Evolutionary conservation across 2,329 filamentous ascomycete species (phyloP).

Genomic region (Aspergillus novoparasiticus): DNA sequence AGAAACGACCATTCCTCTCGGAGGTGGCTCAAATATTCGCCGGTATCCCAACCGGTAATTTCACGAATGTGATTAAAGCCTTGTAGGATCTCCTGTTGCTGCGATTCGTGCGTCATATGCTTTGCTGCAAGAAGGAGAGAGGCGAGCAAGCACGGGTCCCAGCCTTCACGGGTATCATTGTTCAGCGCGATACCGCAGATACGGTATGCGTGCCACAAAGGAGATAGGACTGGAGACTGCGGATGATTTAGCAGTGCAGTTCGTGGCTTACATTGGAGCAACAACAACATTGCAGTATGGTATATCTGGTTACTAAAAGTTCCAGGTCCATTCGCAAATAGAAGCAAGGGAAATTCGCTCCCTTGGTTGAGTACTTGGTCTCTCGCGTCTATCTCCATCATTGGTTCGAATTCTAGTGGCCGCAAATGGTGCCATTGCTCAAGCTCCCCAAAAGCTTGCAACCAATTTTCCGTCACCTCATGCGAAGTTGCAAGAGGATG

Average conservation of each 20-base stretch:
- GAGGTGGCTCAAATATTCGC: slow-evolving; percentile 21
- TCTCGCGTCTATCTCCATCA: slow-evolving; percentile 40
- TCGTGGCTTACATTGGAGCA: slow-evolving; percentile 51
- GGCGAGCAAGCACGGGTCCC: slow-evolving; percentile 54
- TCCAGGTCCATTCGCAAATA: slow-evolving; percentile 51
- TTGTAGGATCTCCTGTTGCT: slow-evolving; percentile 48
- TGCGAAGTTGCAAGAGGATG: slow-evolving; percentile 12
- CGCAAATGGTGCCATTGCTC: slow-evolving; percentile 32
- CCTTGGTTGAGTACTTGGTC: slow-evolving; percentile 16
- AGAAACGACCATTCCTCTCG: slow-evolving; percentile 29
- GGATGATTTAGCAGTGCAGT: slow-evolving; percentile 27
- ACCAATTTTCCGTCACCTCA: slow-evolving; percentile 22
- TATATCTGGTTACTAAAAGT: slow-evolving; percentile 57
- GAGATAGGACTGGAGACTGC: slow-evolving; percentile 35
- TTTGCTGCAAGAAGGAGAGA: slow-evolving; percentile 60
- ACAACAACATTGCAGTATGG: slow-evolving; percentile 57
- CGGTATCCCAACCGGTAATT: slow-evolving; percentile 48
- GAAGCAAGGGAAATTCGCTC: slow-evolving; percentile 40
- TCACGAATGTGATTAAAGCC: slow-evolving; percentile 42
- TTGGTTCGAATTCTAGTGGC: slow-evolving; percentile 30
- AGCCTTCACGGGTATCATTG: slow-evolving; percentile 58
- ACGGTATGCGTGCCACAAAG: slow-evolving; percentile 58
- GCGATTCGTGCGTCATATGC: slow-evolving; percentile 55
- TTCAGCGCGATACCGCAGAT: slow-evolving; percentile 61
- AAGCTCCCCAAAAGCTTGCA: slow-evolving; percentile 28